A percentile compares a stretch with the other conserved stretches of the same genome.
Evolutionary conservation across 2,329 filamentous ascomycete genomes (phyloP).

Genomic region (Xylariaceae sp.): DNA sequence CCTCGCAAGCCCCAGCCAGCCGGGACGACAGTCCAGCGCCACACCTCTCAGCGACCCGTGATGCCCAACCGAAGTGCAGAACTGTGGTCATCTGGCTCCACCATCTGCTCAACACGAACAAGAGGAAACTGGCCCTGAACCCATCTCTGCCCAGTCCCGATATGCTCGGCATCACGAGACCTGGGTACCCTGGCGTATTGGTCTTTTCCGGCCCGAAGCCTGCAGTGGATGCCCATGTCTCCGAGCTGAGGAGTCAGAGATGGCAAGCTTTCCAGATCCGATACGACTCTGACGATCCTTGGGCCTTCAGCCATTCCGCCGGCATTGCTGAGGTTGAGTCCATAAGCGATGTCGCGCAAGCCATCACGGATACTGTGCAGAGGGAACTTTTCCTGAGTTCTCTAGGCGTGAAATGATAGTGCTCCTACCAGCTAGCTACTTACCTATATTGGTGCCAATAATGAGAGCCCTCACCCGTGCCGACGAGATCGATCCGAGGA

Average conservation of each 20-base stretch:
- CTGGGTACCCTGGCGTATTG: slow-evolving; percentile 14
- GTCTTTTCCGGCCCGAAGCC: slow-evolving; percentile 11
- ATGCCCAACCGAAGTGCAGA: not conserved
- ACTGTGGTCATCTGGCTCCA: slow-evolving; percentile 17
- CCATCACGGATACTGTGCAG: slow-evolving; percentile 6
- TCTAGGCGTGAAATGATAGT: slow-evolving; percentile 15
- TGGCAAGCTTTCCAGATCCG: slow-evolving; percentile 18
- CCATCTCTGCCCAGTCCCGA: slow-evolving; percentile 3
- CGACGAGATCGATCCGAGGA: too few relatives aligned
- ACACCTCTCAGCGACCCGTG: not conserved
- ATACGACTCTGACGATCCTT: slow-evolving; percentile 11
- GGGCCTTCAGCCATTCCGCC: slow-evolving; percentile 12
- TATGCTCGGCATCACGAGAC: slow-evolving; percentile 14
- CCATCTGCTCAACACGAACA: slow-evolving; percentile 18
- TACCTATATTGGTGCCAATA: too few relatives aligned
- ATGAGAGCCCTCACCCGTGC: too few relatives aligned
- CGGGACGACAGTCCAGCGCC: not conserved
- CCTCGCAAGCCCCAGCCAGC: not conserved
- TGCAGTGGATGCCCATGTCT: slow-evolving; percentile 10
- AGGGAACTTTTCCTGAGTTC: slow-evolving; percentile 11
- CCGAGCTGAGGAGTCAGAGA: slow-evolving; percentile 10
- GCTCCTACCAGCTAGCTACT: too few relatives aligned
- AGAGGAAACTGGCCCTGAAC: slow-evolving; percentile 15
- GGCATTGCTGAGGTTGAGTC: slow-evolving; percentile 13
- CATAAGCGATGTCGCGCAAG: slow-evolving; percentile 12